A percentile compares a stretch with the other conserved stretches of the same genome.
Evolutionary conservation across 2,329 filamentous ascomycete species (phyloP).

Genomic region (Diplodia corticola): DNA sequence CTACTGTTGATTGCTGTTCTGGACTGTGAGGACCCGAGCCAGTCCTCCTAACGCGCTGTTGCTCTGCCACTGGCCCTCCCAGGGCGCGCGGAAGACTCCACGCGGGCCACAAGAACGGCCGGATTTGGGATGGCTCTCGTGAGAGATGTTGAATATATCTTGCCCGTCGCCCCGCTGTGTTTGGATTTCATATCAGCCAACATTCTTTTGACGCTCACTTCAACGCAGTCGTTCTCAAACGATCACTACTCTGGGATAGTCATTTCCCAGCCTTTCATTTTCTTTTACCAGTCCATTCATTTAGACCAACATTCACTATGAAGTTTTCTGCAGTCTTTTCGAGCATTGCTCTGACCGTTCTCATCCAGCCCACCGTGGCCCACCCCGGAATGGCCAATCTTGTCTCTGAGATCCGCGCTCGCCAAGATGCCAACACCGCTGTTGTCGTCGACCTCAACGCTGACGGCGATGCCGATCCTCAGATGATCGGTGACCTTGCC

Average conservation of each 20-base stretch:
- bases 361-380: constrained; percentile 27
- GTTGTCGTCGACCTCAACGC: not conserved
- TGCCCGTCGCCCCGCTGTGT: not conserved
- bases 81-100: not conserved
- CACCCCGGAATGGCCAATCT: constrained; percentile 27
- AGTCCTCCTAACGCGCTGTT: not conserved
- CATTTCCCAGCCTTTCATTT: constrained; percentile 1
- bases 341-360: constrained; percentile 24
- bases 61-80: not conserved
- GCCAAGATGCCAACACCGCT: constrained; percentile 20
- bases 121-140: not conserved
- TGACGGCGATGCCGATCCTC: constrained; percentile 30
- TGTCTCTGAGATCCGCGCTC: constrained; percentile 10
- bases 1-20: not conserved
- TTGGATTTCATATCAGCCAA: not conserved
- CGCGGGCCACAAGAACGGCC: not conserved
- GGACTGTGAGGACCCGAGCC: not conserved
- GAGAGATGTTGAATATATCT: constrained; percentile 1
- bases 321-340: constrained; percentile 27
- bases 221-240: not conserved
- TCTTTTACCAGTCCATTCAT: not conserved
- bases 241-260: not conserved
- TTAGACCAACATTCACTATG: constrained; percentile 25
- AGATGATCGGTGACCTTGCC: constrained; percentile 39
- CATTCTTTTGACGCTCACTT: not conserved